A percentile compares a stretch with the other conserved stretches of the same genome.
These are phyloP conservation scores for Phytophthora pistaciae DNA, from an alignment of 352 stramenopile species.

Conservation along the genomic window DNA sequence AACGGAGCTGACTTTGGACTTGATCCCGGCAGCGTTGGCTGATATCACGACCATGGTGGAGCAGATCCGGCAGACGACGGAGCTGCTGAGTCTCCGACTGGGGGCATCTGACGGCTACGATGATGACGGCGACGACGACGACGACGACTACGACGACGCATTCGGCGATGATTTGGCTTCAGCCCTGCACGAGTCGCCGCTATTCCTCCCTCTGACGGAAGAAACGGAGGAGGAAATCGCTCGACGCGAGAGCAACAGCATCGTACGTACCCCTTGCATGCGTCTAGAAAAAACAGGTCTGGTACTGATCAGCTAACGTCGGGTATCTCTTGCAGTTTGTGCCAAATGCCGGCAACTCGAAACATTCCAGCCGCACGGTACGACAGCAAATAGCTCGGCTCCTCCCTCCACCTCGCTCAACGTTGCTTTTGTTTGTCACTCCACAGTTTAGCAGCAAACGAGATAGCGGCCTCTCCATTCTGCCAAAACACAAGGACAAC, in stretches of 20 bases:
- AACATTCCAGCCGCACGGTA: conserved; percentile 26
- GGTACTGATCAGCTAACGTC: conserved; percentile 9
- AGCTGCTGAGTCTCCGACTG: conserved; percentile 59
- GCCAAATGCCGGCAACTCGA: conserved; percentile 14
- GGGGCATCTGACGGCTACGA: conserved; percentile 46
- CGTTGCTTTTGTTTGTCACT: neutral
- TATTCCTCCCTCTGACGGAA: conserved; percentile 54
- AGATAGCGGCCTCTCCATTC: conserved; percentile 15
- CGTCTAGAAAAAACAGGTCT: neutral
- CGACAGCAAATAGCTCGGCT: neutral
- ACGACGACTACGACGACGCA: conserved; percentile 54
- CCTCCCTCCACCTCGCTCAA: neutral
- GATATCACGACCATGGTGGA: conserved; percentile 79
- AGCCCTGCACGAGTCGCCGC: conserved; percentile 13
- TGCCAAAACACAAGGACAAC: conserved; percentile 5
- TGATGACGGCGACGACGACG: conserved; percentile 55
- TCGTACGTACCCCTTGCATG: conserved; percentile 24
- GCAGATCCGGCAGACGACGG: conserved; percentile 75
- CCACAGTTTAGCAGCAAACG: conserved; percentile 25
- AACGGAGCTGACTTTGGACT: conserved; percentile 55
- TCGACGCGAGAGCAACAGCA: conserved; percentile 67
- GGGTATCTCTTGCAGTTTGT: conserved; percentile 26
- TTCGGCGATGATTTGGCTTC: conserved; percentile 25
- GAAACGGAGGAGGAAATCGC: conserved; percentile 72
- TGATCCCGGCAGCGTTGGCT: conserved; percentile 63